A percentile compares a stretch with the other conserved stretches of the same genome.
Conservation (phyloP, 768 basidiomycete genomes). For the Lepiota subincarnata region DNA sequence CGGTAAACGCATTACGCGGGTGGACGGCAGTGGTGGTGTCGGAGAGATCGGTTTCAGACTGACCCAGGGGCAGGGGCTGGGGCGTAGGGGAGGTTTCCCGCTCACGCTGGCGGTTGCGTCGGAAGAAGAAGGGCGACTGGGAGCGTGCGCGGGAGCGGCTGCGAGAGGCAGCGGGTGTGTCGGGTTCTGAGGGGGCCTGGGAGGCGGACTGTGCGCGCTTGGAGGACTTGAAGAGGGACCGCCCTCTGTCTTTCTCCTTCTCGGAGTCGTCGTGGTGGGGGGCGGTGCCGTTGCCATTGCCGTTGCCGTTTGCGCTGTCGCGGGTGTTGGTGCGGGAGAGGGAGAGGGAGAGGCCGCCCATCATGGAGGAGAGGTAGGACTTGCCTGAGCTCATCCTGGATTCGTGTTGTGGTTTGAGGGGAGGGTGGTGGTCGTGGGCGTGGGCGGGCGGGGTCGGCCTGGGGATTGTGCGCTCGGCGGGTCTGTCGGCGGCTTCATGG, state of each 20-base stretch:
- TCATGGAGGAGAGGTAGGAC: slow-evolving; percentile 69
- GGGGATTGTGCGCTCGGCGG: slow-evolving; percentile 41
- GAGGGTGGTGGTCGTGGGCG: too few species aligned
- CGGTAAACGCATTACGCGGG: slow-evolving; percentile 61
- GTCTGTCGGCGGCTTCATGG: slow-evolving; percentile 41
- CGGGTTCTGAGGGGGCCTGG: slow-evolving; percentile 32
- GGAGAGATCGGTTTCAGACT: slow-evolving; percentile 58
- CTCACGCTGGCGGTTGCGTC: slow-evolving; percentile 61
- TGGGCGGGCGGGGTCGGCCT: slow-evolving; percentile 20
- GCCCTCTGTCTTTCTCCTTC: slow-evolving; percentile 46
- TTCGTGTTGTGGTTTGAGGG: slow-evolving; percentile 37
- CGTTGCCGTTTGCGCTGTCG: slow-evolving; percentile 35
- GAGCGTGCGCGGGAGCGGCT: slow-evolving; percentile 57
- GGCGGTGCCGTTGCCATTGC: slow-evolving; percentile 23
- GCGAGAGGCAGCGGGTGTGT: slow-evolving; percentile 29
- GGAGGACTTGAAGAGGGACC: slow-evolving; percentile 36
- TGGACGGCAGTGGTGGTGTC: slow-evolving; percentile 52
- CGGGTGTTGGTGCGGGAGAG: slow-evolving; percentile 51
- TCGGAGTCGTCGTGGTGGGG: neutral
- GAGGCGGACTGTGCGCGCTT: slow-evolving; percentile 49
- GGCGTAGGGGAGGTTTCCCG: slow-evolving; percentile 55
- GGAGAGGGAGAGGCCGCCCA: slow-evolving; percentile 60
- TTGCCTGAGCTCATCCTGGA: slow-evolving; percentile 37
- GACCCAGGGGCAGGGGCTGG: slow-evolving; percentile 52
- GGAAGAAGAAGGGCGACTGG: slow-evolving; percentile 80